Evolutionary conservation across 306 rosid species (phyloP), one percentile per base, ranked within the genome.

Genomic region (Glycyrrhiza uralensis): DNA sequence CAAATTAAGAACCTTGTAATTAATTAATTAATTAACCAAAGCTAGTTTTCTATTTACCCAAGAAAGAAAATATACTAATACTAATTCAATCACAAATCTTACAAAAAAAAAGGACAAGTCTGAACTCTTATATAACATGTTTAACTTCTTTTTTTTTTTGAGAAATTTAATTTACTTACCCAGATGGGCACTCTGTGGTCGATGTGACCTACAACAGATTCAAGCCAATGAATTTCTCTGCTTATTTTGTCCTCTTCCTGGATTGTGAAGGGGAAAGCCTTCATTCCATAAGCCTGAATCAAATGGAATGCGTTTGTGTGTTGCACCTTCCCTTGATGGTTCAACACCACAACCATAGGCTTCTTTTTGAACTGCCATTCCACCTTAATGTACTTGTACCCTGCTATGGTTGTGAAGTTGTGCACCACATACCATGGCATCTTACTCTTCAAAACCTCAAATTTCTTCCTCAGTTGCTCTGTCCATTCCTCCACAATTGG

Each of bases 401-500:
- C 96, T 9, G 74, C 71, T 2, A 75, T 45, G 5, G 59, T 15
- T 14, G 77, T 67, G 4, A 60, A 71, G 14, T 60, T 33, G 11
- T 77, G 82, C 65, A 85, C 82, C 5, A 66, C 61, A 22, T 57
- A 73, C 93, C 96, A 92, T 0, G 88, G 85, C 85, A 92, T 82
- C 82, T 65, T 82, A 2, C 71, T 33, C 15, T 76, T 77, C 28
- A 87, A 33, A 4, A 6, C 7, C 11, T 91, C 93, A 11, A 84
- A 91, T 84, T 77, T 87, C 84, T 79, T 85, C 11, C 22, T 56
- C 33, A 70, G 4, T 2, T 84, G 83, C 0, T 85, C 89, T 0
- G 13, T 75, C 92, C 95, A 85, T 36, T 62, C 47, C 36, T 84
- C 93, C 13, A 92, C 92, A 5, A 85, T 57, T 0, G 93, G 96